These are phyloP conservation scores for Jamesozyma lodderae DNA, from an alignment of 805 yeast genomes.

Conservation along the genomic window DNA sequence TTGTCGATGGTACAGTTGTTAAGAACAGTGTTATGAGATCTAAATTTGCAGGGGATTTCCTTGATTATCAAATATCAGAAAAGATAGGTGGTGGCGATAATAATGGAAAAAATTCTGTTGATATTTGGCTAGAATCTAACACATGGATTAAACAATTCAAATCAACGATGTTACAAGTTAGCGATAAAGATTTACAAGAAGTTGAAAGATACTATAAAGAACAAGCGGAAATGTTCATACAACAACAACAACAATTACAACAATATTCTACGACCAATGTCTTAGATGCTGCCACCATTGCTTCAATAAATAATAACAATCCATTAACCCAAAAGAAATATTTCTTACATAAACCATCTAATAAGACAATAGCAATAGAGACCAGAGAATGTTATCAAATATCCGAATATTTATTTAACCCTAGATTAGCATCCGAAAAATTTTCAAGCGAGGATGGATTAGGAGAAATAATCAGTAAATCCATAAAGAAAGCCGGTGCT, in stretches of 20 bases:
- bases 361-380: slow-evolving; percentile 18
- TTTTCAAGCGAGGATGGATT: slow-evolving; percentile 20
- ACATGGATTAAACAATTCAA: slow-evolving; percentile 29
- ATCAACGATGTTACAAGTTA: slow-evolving; percentile 23
- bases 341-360: slow-evolving; percentile 12
- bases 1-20: slow-evolving; percentile 64
- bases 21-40: slow-evolving; percentile 57
- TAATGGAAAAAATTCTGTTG: slow-evolving; percentile 7
- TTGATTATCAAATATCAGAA: slow-evolving; percentile 53
- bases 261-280: slow-evolving; percentile 6
- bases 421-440: slow-evolving; percentile 13
- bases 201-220: slow-evolving; percentile 19
- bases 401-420: slow-evolving; percentile 26
- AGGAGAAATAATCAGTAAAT: slow-evolving; percentile 20
- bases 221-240: slow-evolving; percentile 14
- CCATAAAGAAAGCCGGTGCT: slow-evolving; percentile 25
- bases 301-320: slow-evolving; percentile 9
- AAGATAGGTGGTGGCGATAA: slow-evolving; percentile 29
- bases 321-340: slow-evolving; percentile 17
- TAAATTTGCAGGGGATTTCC: slow-evolving; percentile 77
- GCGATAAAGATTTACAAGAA: slow-evolving; percentile 21
- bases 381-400: slow-evolving; percentile 20
- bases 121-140: slow-evolving; percentile 20
- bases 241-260: slow-evolving; percentile 16
- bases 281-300: slow-evolving; percentile 3